A percentile compares a stretch with the other conserved stretches of the same genome.
Conservation (phyloP, 352 stramenopile species). For the Thraustochytrium sp. region DNA sequence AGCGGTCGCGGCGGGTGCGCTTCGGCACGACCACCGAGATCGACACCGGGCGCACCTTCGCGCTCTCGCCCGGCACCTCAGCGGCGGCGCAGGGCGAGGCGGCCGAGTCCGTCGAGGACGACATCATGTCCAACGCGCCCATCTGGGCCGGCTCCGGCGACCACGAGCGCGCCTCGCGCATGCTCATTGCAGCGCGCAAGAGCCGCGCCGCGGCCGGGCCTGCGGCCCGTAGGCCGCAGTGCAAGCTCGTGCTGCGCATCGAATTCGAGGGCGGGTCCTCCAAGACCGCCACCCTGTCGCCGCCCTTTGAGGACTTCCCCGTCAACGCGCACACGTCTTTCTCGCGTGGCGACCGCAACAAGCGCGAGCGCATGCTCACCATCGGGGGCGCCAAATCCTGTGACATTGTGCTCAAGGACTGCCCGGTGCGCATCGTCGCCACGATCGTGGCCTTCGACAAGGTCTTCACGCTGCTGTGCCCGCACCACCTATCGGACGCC, state of each 20-base stretch:
- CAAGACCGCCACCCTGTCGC: background rate
- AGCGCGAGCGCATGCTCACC: conserved; percentile 2
- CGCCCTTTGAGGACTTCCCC: background rate
- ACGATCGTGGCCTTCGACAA: conserved; percentile 31
- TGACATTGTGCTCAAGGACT: conserved; percentile 9
- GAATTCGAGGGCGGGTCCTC: background rate
- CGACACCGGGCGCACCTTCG: background rate
- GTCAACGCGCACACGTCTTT: background rate
- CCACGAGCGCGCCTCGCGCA: background rate
- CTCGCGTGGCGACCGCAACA: background rate
- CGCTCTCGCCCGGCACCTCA: background rate
- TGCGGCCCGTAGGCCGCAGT: background rate
- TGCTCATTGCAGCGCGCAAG: background rate
- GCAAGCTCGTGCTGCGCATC: background rate
- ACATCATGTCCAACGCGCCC: background rate
- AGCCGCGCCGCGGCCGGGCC: background rate
- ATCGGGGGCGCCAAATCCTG: background rate
- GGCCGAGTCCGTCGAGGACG: background rate
- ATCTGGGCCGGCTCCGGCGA: background rate
- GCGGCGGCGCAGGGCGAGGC: too few species aligned
- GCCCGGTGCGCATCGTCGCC: background rate
- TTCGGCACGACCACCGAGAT: conserved; percentile 10
- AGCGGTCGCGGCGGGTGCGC: background rate
- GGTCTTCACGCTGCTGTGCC: background rate
- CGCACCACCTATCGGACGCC: conserved; percentile 9